phyloP scores from a whole-genome alignment of 2,329 filamentous ascomycete species.

The Colletotrichum shisoi region DNA sequence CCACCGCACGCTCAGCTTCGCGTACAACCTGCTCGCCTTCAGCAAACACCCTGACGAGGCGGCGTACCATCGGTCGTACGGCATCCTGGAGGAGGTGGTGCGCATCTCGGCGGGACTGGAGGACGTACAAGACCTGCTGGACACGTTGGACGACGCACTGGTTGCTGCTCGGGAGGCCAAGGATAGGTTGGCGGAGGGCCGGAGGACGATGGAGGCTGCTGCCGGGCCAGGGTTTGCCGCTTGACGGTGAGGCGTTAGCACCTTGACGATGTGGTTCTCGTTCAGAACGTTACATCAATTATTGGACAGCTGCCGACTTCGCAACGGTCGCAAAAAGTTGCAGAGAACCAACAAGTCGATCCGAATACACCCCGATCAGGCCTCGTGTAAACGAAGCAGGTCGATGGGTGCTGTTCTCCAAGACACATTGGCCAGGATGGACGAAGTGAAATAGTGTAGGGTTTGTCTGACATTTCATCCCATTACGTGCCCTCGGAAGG shows the following conservation, averaged over 20 bases:
- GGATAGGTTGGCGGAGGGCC: slow-evolving; percentile 46
- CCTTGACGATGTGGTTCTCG: background rate
- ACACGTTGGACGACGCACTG: slow-evolving; percentile 50
- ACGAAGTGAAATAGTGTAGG: no score
- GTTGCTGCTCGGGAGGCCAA: slow-evolving; percentile 54
- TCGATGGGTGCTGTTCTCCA: no score
- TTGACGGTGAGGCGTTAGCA: background rate
- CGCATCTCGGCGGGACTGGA: slow-evolving; percentile 60
- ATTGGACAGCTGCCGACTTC: no score
- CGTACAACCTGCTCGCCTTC: slow-evolving; percentile 58
- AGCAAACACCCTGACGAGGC: slow-evolving; percentile 50
- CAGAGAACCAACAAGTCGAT: no score
- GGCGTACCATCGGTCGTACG: slow-evolving; percentile 51
- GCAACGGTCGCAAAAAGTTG: no score
- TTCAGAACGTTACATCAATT: no score
- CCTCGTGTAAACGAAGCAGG: no score
- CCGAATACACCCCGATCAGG: no score
- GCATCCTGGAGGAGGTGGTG: slow-evolving; percentile 53
- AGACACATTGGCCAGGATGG: no score
- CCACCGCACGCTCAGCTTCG: slow-evolving; percentile 58
- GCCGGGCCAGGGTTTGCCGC: slow-evolving; percentile 23
- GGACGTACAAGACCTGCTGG: slow-evolving; percentile 52
- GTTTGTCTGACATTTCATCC: background rate
- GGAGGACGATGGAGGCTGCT: slow-evolving; percentile 20
- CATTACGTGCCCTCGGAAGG: slow-evolving; percentile 1